These are phyloP conservation scores for Zostera marina DNA, from an alignment of 116 monocot species.

Conservation along the genomic window DNA sequence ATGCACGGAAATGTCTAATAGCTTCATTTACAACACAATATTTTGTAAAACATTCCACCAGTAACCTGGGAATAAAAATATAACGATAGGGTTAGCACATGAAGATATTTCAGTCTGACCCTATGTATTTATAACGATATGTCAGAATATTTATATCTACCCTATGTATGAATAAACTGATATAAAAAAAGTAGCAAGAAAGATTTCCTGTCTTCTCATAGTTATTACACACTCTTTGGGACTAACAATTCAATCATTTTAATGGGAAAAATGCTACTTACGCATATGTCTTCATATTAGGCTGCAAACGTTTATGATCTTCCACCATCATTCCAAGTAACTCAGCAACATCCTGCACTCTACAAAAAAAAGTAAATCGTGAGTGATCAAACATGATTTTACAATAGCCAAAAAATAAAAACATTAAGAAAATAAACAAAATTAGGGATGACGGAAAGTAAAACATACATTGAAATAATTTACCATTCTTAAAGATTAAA, in stretches of 20 bases:
- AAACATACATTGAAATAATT: neutral
- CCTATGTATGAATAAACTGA: neutral
- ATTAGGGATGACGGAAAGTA: neutral
- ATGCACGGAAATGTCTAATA: conserved; percentile 85
- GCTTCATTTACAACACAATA: conserved; percentile 92
- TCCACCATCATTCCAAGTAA: conserved; percentile 99
- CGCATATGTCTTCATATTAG: conserved; percentile 93
- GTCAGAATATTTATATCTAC: neutral
- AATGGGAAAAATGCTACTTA: conserved; percentile 25
- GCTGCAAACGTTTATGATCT: conserved; percentile 83
- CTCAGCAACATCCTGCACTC: conserved; percentile 88
- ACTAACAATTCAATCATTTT: conserved; percentile 49
- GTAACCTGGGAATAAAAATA: neutral
- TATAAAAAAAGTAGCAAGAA: neutral
- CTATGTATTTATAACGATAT: no score
- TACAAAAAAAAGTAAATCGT: conserved; percentile 13
- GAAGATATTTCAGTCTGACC: neutral
- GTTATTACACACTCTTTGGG: conserved; percentile 1
- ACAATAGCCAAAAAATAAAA: neutral
- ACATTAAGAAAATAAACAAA: neutral
- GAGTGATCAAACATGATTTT: neutral
- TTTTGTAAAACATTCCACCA: conserved; percentile 97
- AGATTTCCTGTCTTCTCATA: neutral
- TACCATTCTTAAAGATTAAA: no score
- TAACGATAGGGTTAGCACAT: neutral